Evolutionary conservation across 2,329 filamentous ascomycete genomes (phyloP), one percentile per base, ranked within the genome.

Genomic region (Coniosporium tulheliwenetii): DNA sequence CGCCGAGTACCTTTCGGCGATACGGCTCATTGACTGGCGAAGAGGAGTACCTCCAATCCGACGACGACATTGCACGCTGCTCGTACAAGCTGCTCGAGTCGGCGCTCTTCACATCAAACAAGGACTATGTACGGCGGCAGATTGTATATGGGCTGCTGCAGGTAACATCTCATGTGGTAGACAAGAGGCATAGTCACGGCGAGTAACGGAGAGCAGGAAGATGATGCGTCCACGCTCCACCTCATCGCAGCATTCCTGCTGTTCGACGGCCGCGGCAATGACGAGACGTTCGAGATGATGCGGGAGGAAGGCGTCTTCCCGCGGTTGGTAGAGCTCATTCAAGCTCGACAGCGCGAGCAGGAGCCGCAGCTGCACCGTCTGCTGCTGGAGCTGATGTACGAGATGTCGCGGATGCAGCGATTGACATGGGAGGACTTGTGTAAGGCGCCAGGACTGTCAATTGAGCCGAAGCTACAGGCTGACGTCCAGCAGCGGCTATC

Each of bases 361-460:
- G 81, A 87, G 54, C 70, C 75, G 16, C 71, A 75, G 40, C 67
- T 96, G 45, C 85, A 95, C 62, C 77, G 81, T 31, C 64, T 91
- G 45, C 67, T 96, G 40, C 69, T 98, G 52, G 83, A 95, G 60
- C 66, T 98, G 42, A 72, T 95, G 56, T 98, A 94, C 62, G 91
- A 96, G 66, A 95, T 95, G 82, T 87, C 85, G 36, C 75, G 93
- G 45, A 85, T 96, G 57, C 86, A 96, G 60, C 75, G 79, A 46
- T 65, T 98, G 44, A 79, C 74, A 41, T 64, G 72, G 45, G 77
- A 85, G 48, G 89, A 98, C 56, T 63, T 98, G 48, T 74, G 62
- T 84, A 75, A 37, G 47, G 44, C 10, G 13, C 35, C 19, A 15
- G 5, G n/a, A 29, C 12, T 19, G n/a, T 12, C 16, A 37, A 26